Percentiles rank a stretch among this genome's conserved stretches.
Evolutionary conservation across 257 asterid species (phyloP).

Genomic region (Nicotiana noctiflora): DNA sequence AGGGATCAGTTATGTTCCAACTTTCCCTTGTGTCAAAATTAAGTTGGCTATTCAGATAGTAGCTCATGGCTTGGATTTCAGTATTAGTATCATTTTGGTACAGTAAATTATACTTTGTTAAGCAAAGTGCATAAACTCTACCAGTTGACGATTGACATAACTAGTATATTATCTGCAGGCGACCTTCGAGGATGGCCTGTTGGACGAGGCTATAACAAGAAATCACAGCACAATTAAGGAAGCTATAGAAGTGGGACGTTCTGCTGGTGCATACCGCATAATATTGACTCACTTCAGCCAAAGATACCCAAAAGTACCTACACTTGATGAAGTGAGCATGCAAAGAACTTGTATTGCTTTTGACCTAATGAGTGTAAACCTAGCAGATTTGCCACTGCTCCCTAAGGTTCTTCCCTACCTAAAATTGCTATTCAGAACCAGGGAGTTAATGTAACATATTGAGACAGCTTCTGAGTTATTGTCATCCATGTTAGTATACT

Average conservation of each 20-base stretch:
- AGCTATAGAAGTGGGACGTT: slow-evolving; percentile 67
- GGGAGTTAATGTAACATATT: background rate
- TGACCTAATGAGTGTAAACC: slow-evolving; percentile 83
- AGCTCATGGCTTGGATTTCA: too few relatives aligned
- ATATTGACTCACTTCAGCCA: slow-evolving; percentile 95
- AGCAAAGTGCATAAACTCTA: background rate
- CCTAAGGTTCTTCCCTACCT: slow-evolving; percentile 70
- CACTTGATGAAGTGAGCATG: slow-evolving; percentile 57
- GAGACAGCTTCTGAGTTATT: background rate
- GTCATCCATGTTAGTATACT: background rate
- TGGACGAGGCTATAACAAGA: slow-evolving; percentile 68
- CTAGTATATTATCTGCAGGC: slow-evolving; percentile 42
- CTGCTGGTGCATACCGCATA: slow-evolving; percentile 72
- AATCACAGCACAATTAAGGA: slow-evolving; percentile 88
- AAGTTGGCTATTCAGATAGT: background rate
- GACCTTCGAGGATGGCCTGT: slow-evolving; percentile 73
- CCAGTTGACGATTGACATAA: background rate
- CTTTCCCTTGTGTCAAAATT: background rate
- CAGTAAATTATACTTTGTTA: background rate
- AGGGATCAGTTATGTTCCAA: background rate
- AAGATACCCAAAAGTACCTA: slow-evolving; percentile 93
- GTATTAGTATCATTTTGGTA: background rate
- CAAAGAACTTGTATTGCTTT: slow-evolving; percentile 80
- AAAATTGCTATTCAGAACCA: slow-evolving; percentile 25
- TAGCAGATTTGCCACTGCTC: slow-evolving; percentile 67